Evolutionary conservation across 2,329 filamentous ascomycete genomes (phyloP).

Genomic region (Xylariaceae sp.): DNA sequence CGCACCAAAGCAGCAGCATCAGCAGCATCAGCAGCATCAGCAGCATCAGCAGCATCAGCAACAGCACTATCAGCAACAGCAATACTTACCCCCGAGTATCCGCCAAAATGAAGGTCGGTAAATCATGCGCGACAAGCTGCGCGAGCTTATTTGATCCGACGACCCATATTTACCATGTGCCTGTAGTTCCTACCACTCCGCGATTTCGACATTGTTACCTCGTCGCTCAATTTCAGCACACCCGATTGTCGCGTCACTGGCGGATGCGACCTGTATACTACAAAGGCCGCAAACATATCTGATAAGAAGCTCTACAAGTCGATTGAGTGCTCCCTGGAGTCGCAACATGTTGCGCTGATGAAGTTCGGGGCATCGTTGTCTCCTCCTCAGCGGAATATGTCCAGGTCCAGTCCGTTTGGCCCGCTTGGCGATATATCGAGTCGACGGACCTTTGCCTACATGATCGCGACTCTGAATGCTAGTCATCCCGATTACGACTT

Average conservation of each 20-base stretch:
- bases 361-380: constrained; percentile 82
- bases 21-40: too few species aligned
- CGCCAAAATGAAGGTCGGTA: constrained; percentile 3
- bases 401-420: constrained; percentile 84
- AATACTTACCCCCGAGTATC: not conserved
- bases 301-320: constrained; percentile 97
- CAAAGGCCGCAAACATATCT: constrained; percentile 85
- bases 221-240: constrained; percentile 92
- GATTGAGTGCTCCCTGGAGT: constrained; percentile 85
- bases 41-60: too few species aligned
- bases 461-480: constrained; percentile 94
- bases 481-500: constrained; percentile 97
- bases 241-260: constrained; percentile 87
- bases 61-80: too few species aligned
- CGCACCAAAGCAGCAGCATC: not conserved
- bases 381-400: constrained; percentile 74
- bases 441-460: constrained; percentile 86
- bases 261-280: constrained; percentile 94
- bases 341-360: constrained; percentile 81
- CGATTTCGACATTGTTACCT: constrained; percentile 86
- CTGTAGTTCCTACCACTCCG: constrained; percentile 79
- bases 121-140: not conserved
- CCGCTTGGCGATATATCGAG: constrained; percentile 81
- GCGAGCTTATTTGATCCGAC: constrained; percentile 1
- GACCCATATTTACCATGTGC: not conserved